Evolutionary conservation across 2,329 filamentous ascomycete species (phyloP).

Genomic region (Alternaria sp.): DNA sequence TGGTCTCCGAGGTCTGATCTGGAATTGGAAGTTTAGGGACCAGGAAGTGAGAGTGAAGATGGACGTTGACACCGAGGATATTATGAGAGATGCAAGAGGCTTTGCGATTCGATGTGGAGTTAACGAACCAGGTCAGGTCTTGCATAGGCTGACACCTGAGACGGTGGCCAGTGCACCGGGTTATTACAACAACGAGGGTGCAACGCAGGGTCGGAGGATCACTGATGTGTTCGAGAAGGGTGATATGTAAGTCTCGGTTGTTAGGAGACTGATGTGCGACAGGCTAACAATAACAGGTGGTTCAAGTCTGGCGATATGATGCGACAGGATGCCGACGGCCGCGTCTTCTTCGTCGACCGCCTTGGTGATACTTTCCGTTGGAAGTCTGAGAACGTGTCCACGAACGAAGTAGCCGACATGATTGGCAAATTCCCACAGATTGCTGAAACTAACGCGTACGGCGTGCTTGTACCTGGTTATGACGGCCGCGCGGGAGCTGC

Average conservation of each 20-base stretch:
- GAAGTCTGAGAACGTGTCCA: conserved; percentile 58
- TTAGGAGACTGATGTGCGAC: neutral
- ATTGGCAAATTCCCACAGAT: conserved; percentile 52
- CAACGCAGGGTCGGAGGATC: conserved; percentile 42
- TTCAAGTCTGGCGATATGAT: conserved; percentile 52
- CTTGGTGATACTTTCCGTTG: conserved; percentile 53
- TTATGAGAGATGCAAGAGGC: conserved; percentile 46
- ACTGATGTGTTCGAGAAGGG: conserved; percentile 49
- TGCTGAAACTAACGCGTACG: conserved; percentile 56
- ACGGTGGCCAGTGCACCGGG: conserved; percentile 30
- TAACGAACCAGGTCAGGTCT: conserved; percentile 48
- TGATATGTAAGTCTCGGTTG: conserved; percentile 42
- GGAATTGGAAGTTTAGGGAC: conserved; percentile 41
- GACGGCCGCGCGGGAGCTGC: conserved; percentile 57
- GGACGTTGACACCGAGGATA: conserved; percentile 51
- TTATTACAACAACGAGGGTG: conserved; percentile 48
- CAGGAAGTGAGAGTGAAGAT: conserved; percentile 48
- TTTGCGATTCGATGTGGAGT: conserved; percentile 44
- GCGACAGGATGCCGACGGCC: conserved; percentile 45
- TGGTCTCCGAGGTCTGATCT: conserved; percentile 46
- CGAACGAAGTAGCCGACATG: conserved; percentile 55
- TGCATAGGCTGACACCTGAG: conserved; percentile 44
- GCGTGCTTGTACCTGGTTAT: conserved; percentile 54
- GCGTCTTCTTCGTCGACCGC: conserved; percentile 50
- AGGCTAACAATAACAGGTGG: conserved; percentile 34